Evolutionary conservation across 1,139 yeast species (phyloP).

Genomic region (Casaregolazyma lundiana): DNA sequence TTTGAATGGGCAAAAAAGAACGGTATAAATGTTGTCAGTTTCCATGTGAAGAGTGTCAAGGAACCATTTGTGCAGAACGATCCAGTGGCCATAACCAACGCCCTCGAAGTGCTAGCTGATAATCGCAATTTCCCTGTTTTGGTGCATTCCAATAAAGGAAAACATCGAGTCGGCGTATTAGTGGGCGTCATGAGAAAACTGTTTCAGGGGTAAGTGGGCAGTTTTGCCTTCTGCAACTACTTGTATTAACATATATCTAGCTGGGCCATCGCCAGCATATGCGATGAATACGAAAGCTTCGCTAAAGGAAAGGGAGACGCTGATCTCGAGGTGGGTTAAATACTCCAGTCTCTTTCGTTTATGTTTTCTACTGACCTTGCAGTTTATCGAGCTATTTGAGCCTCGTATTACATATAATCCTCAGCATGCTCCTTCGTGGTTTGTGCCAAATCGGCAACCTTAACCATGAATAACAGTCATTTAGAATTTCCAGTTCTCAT

Average conservation of each 20-base stretch:
- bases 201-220: conserved; percentile 52
- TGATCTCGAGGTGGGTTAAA: conserved; percentile 58
- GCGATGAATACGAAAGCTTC: conserved; percentile 88
- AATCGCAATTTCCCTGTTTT: conserved; percentile 77
- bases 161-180: conserved; percentile 87
- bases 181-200: conserved; percentile 83
- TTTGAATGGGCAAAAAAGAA: conserved; percentile 55
- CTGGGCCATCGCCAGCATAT: conserved; percentile 89
- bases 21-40: conserved; percentile 56
- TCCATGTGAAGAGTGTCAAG: conserved; percentile 64
- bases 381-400: conserved; percentile 29
- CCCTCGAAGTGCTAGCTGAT: conserved; percentile 62
- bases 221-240: no score
- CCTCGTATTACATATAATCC: conserved; percentile 28
- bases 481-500: conserved; percentile 79
- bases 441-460: conserved; percentile 9
- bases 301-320: conserved; percentile 92
- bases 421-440: conserved; percentile 32
- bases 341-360: neutral
- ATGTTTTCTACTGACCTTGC: neutral
- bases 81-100: conserved; percentile 53
- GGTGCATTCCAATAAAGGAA: conserved; percentile 91
- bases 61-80: conserved; percentile 66
- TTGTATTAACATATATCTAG: neutral
- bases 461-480: conserved; percentile 11